Evolutionary conservation across 306 rosid genomes (phyloP), one percentile per base, ranked within the genome.

Genomic region (Prunus fruticosa): DNA sequence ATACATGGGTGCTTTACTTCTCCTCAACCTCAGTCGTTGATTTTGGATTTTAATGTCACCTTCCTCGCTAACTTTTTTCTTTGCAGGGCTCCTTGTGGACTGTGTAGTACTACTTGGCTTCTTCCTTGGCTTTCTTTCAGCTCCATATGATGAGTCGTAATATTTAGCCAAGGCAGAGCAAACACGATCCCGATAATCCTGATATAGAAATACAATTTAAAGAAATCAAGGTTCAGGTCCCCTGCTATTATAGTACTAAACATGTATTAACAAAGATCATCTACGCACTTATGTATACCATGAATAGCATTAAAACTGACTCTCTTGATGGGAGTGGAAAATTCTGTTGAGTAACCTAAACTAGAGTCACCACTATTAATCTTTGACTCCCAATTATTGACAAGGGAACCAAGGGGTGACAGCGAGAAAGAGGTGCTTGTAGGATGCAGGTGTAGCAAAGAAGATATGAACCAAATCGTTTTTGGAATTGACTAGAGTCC

Each of bases 181-280:
- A 78, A 95, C 97, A 79, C 93, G 87, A 18, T 70, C 80, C 8
- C 99, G 97, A 83, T 95, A 92, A 47, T 72, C 93, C 99, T 92
- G 88, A 81, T 65, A 57, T 47, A 30, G 45, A 56, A 67, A 67
- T 25, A 19, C 38, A 67, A 25, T 15, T 45, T 57, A 25, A 52
- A 60, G 28, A 58, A 70, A 30, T 12, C 51, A 62, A 53, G 34
- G 27, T 11, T 69, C 66, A 69, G 30, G 14, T 4, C 30, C 22
- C 70, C 19, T 32, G 50, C 49, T 49, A 38, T 34, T 18, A 9
- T 18, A 6, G 38, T 28, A 74, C 68, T 52, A 6, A 41, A 38
- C 4, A 41, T 28, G 28, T 6, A 32, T 14, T 6, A 76, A 23
- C 27, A 76, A 20, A 34, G 63, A 41, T 27, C 30, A 28, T 14